Percentiles rank a stretch among this genome's conserved stretches.
These are phyloP conservation scores for Ogataea saltuana DNA, from an alignment of 805 yeast species.

Conservation along the genomic window DNA sequence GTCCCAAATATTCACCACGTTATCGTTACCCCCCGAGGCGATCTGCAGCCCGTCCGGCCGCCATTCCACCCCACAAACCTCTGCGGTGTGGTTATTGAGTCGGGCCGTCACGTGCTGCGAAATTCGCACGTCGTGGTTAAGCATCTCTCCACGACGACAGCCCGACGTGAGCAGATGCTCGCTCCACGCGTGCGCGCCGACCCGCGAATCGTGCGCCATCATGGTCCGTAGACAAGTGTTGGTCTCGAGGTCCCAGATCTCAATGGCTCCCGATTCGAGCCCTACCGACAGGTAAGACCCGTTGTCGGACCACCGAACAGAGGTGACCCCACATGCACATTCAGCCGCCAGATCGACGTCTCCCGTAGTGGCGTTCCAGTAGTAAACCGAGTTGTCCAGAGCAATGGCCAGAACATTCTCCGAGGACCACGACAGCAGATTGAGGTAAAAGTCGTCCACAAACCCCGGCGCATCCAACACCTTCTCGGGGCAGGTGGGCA, in stretches of 20 bases:
- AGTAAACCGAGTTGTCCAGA: slow-evolving; percentile 75
- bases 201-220: slow-evolving; percentile 70
- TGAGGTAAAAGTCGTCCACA: slow-evolving; percentile 87
- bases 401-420: slow-evolving; percentile 86
- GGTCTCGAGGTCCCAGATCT: slow-evolving; percentile 91
- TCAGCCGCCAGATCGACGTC: slow-evolving; percentile 67
- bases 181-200: slow-evolving; percentile 85
- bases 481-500: slow-evolving; percentile 87
- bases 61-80: slow-evolving; percentile 91
- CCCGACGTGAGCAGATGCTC: slow-evolving; percentile 84
- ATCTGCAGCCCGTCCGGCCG: slow-evolving; percentile 79
- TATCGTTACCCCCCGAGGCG: slow-evolving; percentile 94
- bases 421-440: slow-evolving; percentile 83
- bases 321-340: slow-evolving; percentile 57
- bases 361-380: slow-evolving; percentile 90
- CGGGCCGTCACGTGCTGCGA: slow-evolving; percentile 69
- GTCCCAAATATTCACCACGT: slow-evolving; percentile 92
- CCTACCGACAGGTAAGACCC: slow-evolving; percentile 86
- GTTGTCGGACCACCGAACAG: slow-evolving; percentile 89
- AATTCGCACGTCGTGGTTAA: slow-evolving; percentile 86
- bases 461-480: slow-evolving; percentile 96
- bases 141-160: slow-evolving; percentile 78
- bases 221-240: slow-evolving; percentile 75
- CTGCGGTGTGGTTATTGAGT: slow-evolving; percentile 73
- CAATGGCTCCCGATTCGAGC: slow-evolving; percentile 76